Evolutionary conservation across 2,329 filamentous ascomycete species (phyloP).

Genomic region (Amphichorda felina): DNA sequence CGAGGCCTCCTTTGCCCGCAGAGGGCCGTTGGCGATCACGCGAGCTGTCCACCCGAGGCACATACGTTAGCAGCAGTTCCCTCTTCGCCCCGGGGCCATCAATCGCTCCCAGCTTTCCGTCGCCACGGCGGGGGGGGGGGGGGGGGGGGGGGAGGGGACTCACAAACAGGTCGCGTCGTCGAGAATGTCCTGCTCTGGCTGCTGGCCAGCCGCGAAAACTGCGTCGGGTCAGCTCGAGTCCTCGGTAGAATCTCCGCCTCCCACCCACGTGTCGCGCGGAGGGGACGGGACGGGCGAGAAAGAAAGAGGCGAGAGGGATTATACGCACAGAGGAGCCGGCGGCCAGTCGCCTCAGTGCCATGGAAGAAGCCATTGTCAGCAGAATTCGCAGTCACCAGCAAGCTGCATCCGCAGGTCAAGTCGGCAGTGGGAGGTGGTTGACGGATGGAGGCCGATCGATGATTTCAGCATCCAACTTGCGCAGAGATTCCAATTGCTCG

Average conservation of each 20-base stretch:
- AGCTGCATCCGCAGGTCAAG: too few relatives aligned
- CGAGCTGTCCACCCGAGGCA: conserved; percentile 46
- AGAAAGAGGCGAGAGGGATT: conserved; percentile 5
- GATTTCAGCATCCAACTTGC: too few relatives aligned
- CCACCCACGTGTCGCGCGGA: conserved; percentile 2
- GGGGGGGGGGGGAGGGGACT: conserved; percentile 14
- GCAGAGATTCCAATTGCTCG: too few relatives aligned
- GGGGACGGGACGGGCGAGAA: conserved; percentile 7
- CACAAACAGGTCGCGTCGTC: conserved; percentile 70
- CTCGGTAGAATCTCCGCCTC: not conserved
- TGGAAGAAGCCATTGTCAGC: conserved; percentile 44
- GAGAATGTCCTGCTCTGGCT: conserved; percentile 71
- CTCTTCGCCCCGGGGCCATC: not conserved
- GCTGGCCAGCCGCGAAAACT: conserved; percentile 54
- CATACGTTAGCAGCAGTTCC: conserved; percentile 1
- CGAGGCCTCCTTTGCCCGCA: conserved; percentile 88
- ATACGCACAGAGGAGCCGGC: conserved; percentile 43
- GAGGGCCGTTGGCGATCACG: conserved; percentile 74
- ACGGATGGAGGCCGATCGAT: too few relatives aligned
- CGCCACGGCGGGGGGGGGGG: not conserved
- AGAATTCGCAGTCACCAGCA: too few relatives aligned
- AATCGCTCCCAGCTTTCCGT: not conserved
- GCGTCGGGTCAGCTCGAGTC: conserved; percentile 8
- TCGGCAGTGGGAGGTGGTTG: too few relatives aligned
- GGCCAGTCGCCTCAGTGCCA: conserved; percentile 51